Base-by-base conservation (phyloP, 768 basidiomycete species). In the Suillus discolor region DNA sequence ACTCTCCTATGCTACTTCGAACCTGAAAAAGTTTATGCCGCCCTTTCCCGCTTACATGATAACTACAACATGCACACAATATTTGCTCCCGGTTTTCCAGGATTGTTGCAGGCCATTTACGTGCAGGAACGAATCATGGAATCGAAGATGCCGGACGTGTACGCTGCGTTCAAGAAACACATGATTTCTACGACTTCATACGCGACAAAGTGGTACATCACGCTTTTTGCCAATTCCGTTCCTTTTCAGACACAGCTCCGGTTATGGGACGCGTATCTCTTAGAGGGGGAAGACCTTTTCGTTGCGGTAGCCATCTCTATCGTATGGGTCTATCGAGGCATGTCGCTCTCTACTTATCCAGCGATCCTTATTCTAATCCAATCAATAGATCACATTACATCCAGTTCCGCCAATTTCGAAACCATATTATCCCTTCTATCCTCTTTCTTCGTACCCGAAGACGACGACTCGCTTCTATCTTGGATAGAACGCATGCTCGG, bases 141-240 rank as follows among this genome's bases (percentile, higher is more conserved):
- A 75, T 82, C 83, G 66, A 86, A 92, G 82, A 91, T 99, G 89
- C 97, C 97, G 0, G 89, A 86, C 34, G 94, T 99, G 34, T 96
- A 92, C 71, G 82, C 81, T 23, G 89, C 93, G 23, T 96, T 98
- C 79, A 87, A 89, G 79, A 90, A 87, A 71, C 90, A 98, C 71
- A 91, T 87, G 85, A 91, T 99, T 65, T 92, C 92, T 9, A 96
- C 94, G 15, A 96, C 96, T 36, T 88, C 94, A 23, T 99, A 97
- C 79, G 96, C 96, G 34, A 98, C 97, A 2, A 99, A 99, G 78
- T 99, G 97, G 97, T 99, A 98, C 75, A 99, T 99, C 77, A 99
- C 97, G 3, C 82, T 99, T 16, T 99, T 98, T 73, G 89, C 96
- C 60, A 97, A 97, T 74, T 93, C 93, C 0, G 90, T 99, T 51